These are phyloP conservation scores for Alternaria sp. DNA, from an alignment of 2,329 filamentous ascomycete genomes.

Conservation along the genomic window DNA sequence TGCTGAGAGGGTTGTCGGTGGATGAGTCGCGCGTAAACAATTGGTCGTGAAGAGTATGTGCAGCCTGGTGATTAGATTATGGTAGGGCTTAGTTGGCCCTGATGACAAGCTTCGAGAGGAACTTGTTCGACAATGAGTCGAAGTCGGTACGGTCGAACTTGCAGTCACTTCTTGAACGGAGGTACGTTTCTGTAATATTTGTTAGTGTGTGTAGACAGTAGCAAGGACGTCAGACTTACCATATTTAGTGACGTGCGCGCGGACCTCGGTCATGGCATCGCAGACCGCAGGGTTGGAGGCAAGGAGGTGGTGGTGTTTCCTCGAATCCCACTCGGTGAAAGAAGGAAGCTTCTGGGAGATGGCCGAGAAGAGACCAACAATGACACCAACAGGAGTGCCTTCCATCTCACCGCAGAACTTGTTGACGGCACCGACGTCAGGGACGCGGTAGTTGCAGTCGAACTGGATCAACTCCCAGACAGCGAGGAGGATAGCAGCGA, in stretches of 20 bases:
- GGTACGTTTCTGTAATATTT: conserved; percentile 74
- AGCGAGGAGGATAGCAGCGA: conserved; percentile 88
- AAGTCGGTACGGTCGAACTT: conserved; percentile 93
- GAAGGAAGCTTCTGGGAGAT: conserved; percentile 95
- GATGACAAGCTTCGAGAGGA: conserved; percentile 94
- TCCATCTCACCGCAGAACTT: conserved; percentile 99
- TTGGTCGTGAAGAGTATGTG: conserved; percentile 22
- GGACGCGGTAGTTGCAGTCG: conserved; percentile 93
- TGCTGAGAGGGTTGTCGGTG: conserved; percentile 30
- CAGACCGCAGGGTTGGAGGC: conserved; percentile 92
- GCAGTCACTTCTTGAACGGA: conserved; percentile 77
- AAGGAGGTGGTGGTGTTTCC: conserved; percentile 87
- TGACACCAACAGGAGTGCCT: conserved; percentile 91
- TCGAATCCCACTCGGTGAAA: conserved; percentile 92
- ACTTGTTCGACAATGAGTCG: conserved; percentile 95
- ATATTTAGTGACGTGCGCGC: conserved; percentile 89
- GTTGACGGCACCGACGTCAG: conserved; percentile 80
- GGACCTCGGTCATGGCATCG: conserved; percentile 95
- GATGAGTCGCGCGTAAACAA: conserved; percentile 32
- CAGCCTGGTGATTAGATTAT: conserved; percentile 19
- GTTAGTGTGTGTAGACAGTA: conserved; percentile 50
- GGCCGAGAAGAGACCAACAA: conserved; percentile 95
- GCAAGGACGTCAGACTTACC: conserved; percentile 65
- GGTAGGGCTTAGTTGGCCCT: conserved; percentile 73
- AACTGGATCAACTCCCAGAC: conserved; percentile 99